Evolutionary conservation across 2,329 filamentous ascomycete species (phyloP), one percentile per base, ranked within the genome.

Genomic region (Cladosporium sp.): DNA sequence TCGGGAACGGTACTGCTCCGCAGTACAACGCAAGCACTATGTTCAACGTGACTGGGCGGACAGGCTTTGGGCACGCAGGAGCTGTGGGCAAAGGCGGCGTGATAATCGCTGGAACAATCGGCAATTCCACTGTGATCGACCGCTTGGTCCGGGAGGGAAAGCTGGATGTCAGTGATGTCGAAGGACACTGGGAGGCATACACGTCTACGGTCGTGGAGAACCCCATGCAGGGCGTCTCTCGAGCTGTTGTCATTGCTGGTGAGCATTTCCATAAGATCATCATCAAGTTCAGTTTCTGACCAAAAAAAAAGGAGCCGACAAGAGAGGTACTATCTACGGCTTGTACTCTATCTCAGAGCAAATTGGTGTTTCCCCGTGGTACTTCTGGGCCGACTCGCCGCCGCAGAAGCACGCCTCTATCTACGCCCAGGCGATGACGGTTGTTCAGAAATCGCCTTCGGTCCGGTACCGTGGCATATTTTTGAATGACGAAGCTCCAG

Each of bases 271-370:
- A 25, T 43, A 42, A 6, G 22, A 9, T 20, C 11, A 15, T 22
- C 51, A 22, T 45, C 37, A 20, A 6, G 15, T 19, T 19, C 34
- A n/a, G 20, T 3, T 12, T 28, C 50, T 60, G 12, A 63, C 20
- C 12, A 25, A 25, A 15, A 22, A 22, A 4, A 14, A 37, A 69
- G 69, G 85, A 11, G 86, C 83, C 67, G 86, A 90, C 69, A 82
- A 83, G 57, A 78, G 87, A 61, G 86, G 85, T 14, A 83, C 85
- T 2, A 88, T 90, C 57, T 90, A 82, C 65, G 88, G 88, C 11
- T 75, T 88, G 19, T 90, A 90, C 73, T 86, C 87, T 63, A 72
- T 90, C 50, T 88, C 84, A 20, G 86, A 89, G 72, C 86, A 90
- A 69, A 89, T 90, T 59, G 88, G 88, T 25, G 86, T 90, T 12